A percentile compares a stretch with the other conserved stretches of the same genome.
phyloP scores from a whole-genome alignment of 495 filamentous ascomycete species.

The Clavariopsis aquatica region DNA sequence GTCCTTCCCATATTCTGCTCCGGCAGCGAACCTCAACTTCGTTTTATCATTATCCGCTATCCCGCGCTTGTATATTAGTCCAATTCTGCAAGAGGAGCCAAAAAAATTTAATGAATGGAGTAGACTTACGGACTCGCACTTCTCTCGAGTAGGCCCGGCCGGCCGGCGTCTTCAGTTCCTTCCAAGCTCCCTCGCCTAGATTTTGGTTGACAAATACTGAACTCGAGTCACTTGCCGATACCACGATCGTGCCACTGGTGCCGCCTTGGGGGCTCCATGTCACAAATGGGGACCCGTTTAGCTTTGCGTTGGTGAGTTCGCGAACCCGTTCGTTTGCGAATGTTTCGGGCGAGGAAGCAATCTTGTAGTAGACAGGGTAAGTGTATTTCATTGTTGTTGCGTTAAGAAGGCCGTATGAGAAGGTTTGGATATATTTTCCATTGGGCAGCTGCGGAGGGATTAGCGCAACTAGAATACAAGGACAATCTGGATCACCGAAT shows the following conservation, averaged over 20 bases:
- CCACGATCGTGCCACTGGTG: slow-evolving; percentile 47
- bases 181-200: slow-evolving; percentile 51
- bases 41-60: slow-evolving; percentile 18
- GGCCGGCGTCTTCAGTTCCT: slow-evolving; percentile 19
- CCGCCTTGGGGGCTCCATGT: slow-evolving; percentile 42
- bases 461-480: not conserved
- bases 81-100: too few relatives aligned
- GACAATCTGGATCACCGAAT: not conserved
- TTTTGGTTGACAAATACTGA: slow-evolving; percentile 60
- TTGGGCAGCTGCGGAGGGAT: slow-evolving; percentile 53
- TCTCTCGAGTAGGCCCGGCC: slow-evolving; percentile 23
- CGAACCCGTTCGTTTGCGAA: slow-evolving; percentile 50
- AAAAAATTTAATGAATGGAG: too few relatives aligned
- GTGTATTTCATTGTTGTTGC: slow-evolving; percentile 43
- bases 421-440: slow-evolving; percentile 60
- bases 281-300: slow-evolving; percentile 47
- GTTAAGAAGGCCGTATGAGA: slow-evolving; percentile 54
- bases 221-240: slow-evolving; percentile 53
- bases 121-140: slow-evolving; percentile 24
- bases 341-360: slow-evolving; percentile 54
- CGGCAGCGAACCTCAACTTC: slow-evolving; percentile 13
- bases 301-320: slow-evolving; percentile 50
- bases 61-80: too few relatives aligned
- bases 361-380: slow-evolving; percentile 61
- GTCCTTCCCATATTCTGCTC: slow-evolving; percentile 13